Conservation (phyloP, 139 green algal genomes). For the Chlorella sp. region DNA sequence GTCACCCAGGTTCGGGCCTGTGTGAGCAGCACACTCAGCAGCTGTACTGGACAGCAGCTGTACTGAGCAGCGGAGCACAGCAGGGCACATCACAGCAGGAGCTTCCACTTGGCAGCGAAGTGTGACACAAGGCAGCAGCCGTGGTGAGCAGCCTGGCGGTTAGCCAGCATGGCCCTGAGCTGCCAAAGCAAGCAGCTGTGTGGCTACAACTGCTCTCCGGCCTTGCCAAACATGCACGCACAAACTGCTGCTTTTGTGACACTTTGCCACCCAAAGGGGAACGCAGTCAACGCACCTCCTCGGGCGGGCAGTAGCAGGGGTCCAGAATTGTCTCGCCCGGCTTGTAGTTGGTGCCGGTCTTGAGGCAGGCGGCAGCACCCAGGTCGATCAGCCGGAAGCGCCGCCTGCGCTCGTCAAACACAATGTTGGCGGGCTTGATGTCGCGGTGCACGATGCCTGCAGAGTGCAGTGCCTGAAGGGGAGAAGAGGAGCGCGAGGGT, state of each 20-base stretch:
- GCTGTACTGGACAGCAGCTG: too few species aligned
- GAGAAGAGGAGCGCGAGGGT: neutral
- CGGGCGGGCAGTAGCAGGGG: conserved; percentile 88
- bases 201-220: neutral
- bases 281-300: conserved; percentile 63
- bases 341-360: conserved; percentile 90
- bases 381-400: conserved; percentile 83
- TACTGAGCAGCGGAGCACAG: too few species aligned
- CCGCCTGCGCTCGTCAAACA: conserved; percentile 69
- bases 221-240: neutral
- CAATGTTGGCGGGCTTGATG: conserved; percentile 92
- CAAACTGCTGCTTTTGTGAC: neutral
- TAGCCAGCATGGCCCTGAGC: too few species aligned
- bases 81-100: too few species aligned
- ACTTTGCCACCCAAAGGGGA: neutral
- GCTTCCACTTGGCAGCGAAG: too few species aligned
- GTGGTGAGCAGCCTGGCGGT: too few species aligned
- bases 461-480: conserved; percentile 76
- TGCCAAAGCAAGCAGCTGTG: too few species aligned
- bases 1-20: neutral
- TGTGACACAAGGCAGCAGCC: too few species aligned
- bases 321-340: conserved; percentile 91
- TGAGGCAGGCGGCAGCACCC: conserved; percentile 81
- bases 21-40: neutral
- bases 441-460: conserved; percentile 93